A percentile compares a stretch with the other conserved stretches of the same genome.
phyloP scores from a whole-genome alignment of 257 asterid species.

The Solanum medicagineum region DNA sequence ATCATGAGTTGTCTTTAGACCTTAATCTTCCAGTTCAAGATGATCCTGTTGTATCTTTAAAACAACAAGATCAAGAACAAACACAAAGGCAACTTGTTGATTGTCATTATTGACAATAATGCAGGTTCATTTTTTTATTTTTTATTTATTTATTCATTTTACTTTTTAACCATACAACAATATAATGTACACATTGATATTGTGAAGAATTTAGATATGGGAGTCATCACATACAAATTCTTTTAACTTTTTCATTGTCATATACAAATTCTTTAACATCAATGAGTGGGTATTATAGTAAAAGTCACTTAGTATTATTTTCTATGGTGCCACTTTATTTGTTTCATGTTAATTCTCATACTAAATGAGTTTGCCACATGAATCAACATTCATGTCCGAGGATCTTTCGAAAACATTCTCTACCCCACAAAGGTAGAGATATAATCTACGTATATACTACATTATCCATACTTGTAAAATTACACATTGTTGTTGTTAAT shows the following conservation, averaged over 20 bases:
- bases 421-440: not conserved
- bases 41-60: conserved; percentile 2
- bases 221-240: not conserved
- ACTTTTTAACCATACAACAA: not conserved
- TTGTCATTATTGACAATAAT: conserved; percentile 6
- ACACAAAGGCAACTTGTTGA: conserved; percentile 1
- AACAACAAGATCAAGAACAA: not conserved
- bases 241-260: not conserved
- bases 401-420: not conserved
- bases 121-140: not conserved
- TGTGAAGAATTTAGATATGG: not conserved
- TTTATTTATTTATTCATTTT: not conserved
- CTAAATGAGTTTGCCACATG: not conserved
- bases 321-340: not conserved
- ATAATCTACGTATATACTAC: not conserved
- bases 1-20: conserved; percentile 6
- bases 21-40: conserved; percentile 9
- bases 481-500: not conserved
- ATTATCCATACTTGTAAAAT: not conserved
- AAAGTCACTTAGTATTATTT: not conserved
- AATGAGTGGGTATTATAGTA: not conserved
- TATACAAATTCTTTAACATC: not conserved
- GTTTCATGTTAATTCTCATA: not conserved
- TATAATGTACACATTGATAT: not conserved
- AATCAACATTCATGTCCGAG: not conserved